Evolutionary conservation across 2,329 filamentous ascomycete genomes (phyloP).

Genomic region (Aspergillus chevalieri): DNA sequence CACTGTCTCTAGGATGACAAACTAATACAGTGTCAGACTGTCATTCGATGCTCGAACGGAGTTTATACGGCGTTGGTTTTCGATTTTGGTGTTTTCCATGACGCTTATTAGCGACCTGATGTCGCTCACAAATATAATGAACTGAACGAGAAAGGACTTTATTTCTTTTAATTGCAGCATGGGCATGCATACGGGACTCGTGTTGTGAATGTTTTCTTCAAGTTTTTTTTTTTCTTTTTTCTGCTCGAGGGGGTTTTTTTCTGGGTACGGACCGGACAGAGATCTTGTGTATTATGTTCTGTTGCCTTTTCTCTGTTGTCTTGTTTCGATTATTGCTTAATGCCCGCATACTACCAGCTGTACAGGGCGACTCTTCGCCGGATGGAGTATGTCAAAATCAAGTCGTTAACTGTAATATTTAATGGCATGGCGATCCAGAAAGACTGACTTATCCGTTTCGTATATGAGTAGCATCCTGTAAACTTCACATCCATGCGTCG

Average conservation of each 20-base stretch:
- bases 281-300: not conserved
- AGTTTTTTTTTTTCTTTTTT: not conserved
- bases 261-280: not conserved
- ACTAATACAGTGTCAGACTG: not conserved
- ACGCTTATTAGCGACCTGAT: slow-evolving; percentile 5
- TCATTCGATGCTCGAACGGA: not conserved
- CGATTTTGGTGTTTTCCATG: not conserved
- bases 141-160: slow-evolving; percentile 10
- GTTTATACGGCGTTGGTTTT: not conserved
- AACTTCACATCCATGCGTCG: too few species aligned
- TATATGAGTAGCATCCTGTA: too few species aligned
- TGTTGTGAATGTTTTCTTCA: not conserved
- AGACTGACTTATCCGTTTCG: too few species aligned
- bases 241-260: not conserved
- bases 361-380: not conserved
- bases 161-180: not conserved
- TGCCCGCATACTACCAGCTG: not conserved
- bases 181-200: not conserved
- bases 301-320: not conserved
- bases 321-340: not conserved
- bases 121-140: slow-evolving; percentile 17
- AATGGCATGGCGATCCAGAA: slow-evolving; percentile 13
- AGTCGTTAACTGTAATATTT: slow-evolving; percentile 14
- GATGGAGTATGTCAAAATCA: slow-evolving; percentile 2
- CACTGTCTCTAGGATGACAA: too few species aligned